Conservation (phyloP, 805 yeast species). For the Nakazawaea siamensis region DNA sequence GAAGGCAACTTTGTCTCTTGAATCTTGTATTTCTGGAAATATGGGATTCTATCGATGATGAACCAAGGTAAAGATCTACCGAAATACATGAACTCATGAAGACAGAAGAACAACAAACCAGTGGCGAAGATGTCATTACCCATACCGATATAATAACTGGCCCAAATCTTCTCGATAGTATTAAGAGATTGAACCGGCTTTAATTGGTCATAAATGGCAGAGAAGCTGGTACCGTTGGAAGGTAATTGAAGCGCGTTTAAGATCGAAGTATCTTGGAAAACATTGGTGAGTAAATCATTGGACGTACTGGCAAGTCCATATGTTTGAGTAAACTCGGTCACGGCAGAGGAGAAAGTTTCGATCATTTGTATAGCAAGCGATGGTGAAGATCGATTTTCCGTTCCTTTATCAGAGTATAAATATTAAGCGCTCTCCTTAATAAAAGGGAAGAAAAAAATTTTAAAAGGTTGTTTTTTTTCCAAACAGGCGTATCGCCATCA, state of each 20-base stretch:
- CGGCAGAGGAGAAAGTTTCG: background rate
- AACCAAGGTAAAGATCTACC: conserved; percentile 92
- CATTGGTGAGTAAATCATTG: conserved; percentile 2
- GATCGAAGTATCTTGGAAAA: conserved; percentile 3
- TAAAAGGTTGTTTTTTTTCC: no score
- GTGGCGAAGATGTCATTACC: conserved; percentile 88
- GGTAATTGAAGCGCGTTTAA: background rate
- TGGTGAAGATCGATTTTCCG: no score
- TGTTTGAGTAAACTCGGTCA: background rate
- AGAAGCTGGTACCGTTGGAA: conserved; percentile 12
- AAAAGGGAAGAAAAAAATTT: no score
- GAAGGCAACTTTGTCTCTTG: conserved; percentile 82
- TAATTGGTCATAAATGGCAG: conserved; percentile 16
- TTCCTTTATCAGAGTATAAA: no score
- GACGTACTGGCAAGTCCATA: background rate
- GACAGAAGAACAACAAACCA: conserved; percentile 70
- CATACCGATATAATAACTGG: conserved; percentile 77
- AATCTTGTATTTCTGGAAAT: conserved; percentile 78
- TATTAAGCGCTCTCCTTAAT: no score
- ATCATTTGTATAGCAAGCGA: background rate
- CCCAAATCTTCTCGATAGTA: conserved; percentile 72
- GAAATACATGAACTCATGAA: conserved; percentile 87
- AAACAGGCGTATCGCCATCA: no score
- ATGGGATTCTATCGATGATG: conserved; percentile 78
- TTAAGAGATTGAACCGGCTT: conserved; percentile 27